Conservation (phyloP, 164 flowering plant species). For the Nymphaea colorata region DNA sequence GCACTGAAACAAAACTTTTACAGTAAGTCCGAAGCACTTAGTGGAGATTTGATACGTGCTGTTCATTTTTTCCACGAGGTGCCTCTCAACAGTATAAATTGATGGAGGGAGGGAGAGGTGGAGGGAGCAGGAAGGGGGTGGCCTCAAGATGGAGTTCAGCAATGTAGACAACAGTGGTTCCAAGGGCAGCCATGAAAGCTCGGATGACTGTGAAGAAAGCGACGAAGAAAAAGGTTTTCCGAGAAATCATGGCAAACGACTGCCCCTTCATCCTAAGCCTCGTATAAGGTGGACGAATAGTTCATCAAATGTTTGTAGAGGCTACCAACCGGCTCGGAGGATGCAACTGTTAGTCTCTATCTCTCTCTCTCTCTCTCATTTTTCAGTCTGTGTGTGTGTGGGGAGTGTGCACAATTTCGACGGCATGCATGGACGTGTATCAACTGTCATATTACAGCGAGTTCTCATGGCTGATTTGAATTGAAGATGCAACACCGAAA, state of each 20-base stretch:
- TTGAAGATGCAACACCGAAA: background rate
- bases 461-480: background rate
- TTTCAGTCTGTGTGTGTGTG: background rate
- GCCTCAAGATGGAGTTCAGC: background rate
- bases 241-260: too few species aligned
- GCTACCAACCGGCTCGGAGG: background rate
- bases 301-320: background rate
- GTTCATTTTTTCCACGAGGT: background rate
- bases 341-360: background rate
- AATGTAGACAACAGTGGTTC: background rate
- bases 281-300: background rate
- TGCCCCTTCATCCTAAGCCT: background rate
- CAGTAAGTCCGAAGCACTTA: too few species aligned
- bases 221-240: too few species aligned
- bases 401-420: background rate
- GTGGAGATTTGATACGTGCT: too few species aligned
- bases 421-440: background rate
- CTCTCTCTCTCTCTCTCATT: too few species aligned
- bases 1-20: too few species aligned
- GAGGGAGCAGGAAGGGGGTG: background rate
- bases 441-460: background rate
- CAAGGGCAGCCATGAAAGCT: too few species aligned
- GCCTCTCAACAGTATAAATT: background rate
- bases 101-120: conserved; percentile 9
- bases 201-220: too few species aligned